phyloP scores from a whole-genome alignment of 169 alveolate genomes.

The Eimeria sp. region DNA sequence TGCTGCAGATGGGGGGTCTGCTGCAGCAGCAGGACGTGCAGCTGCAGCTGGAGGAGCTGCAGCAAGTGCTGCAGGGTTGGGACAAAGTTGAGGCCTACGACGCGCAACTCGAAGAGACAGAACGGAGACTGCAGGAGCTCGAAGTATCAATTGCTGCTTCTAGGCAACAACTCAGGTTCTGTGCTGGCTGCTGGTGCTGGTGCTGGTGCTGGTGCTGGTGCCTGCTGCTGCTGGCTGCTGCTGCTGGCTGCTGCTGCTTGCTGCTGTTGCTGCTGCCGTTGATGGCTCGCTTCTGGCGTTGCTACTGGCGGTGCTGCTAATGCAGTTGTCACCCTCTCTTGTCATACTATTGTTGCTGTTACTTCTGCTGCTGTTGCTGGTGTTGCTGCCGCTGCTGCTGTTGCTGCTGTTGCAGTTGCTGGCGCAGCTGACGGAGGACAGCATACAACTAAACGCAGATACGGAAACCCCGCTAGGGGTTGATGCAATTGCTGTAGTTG shows the following conservation, averaged over 20 bases:
- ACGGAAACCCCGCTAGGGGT: no score
- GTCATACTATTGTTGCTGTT: background rate
- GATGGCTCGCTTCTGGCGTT: no score
- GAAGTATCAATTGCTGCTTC: background rate
- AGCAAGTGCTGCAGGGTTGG: constrained; percentile 23
- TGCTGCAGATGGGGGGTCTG: constrained; percentile 20
- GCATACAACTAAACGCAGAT: no score
- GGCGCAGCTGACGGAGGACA: background rate
- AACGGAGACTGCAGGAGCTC: background rate
- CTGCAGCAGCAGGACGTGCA: background rate
- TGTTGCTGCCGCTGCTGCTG: background rate
- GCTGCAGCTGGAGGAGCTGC: constrained; percentile 5
- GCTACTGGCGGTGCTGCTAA: no score
- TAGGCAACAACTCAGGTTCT: background rate
- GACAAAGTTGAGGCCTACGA: constrained; percentile 15
- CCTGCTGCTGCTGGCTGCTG: background rate
- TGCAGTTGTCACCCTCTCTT: background rate
- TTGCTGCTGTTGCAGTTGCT: background rate
- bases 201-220: background rate
- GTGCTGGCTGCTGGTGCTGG: background rate
- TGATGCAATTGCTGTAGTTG: no score
- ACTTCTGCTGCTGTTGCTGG: background rate
- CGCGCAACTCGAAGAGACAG: constrained; percentile 6
- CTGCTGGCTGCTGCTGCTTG: no score
- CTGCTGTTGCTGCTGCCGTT: no score